Conservation (phyloP, 208 protist genomes). For the Leishmania tropica region DNA sequence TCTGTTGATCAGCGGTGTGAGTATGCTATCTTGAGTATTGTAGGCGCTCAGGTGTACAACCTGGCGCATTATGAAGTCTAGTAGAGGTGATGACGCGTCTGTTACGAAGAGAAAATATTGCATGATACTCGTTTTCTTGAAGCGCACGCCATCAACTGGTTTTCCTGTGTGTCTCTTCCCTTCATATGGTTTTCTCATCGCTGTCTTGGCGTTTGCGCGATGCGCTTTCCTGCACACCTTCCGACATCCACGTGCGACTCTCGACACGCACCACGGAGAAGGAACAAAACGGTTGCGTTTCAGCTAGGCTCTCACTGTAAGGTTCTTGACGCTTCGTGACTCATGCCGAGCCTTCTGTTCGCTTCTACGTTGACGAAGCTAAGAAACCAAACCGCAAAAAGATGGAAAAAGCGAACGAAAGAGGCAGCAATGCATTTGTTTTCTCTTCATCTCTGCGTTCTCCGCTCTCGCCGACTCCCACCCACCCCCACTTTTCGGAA, state of each 20-base stretch:
- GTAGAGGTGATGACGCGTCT: background rate
- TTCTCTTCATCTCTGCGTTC: background rate
- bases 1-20: background rate
- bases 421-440: background rate
- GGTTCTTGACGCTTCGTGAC: background rate
- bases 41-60: background rate
- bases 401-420: background rate
- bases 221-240: background rate
- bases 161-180: background rate
- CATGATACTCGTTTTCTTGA: background rate
- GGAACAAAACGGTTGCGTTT: background rate
- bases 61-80: background rate
- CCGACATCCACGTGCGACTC: background rate
- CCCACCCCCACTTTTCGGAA: background rate
- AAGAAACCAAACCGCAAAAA: no score
- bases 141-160: no score
- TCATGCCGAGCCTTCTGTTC: background rate
- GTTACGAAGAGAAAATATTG: slow-evolving; percentile 1
- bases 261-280: background rate
- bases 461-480: background rate
- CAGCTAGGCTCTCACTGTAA: background rate
- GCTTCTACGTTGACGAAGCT: background rate
- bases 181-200: background rate
- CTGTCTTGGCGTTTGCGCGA: background rate
- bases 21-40: background rate